phyloP scores from a whole-genome alignment of 140 eudicot genomes.

The Cichorium intybus region DNA sequence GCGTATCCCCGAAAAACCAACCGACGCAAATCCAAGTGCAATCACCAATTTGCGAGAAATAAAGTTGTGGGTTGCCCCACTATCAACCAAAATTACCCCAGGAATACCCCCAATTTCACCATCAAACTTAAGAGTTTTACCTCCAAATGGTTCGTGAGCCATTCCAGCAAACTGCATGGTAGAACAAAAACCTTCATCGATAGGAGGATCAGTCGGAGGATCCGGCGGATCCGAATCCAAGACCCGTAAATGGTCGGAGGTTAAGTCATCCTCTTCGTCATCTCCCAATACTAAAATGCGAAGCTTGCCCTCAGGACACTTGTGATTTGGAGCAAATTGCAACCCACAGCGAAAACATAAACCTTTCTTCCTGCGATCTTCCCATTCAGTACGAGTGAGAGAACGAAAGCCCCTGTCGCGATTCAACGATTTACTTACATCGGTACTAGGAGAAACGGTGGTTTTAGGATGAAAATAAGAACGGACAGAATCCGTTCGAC shows the following conservation, averaged over 20 bases:
- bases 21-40: not conserved
- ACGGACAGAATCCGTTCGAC: too few relatives aligned
- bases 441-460: too few relatives aligned
- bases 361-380: not conserved
- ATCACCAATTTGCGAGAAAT: not conserved
- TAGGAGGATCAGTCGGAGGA: too few relatives aligned
- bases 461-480: too few relatives aligned
- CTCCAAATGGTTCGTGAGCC: too few relatives aligned
- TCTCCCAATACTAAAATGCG: not conserved
- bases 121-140: not conserved
- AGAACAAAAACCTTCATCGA: not conserved
- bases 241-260: too few relatives aligned
- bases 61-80: not conserved
- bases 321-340: not conserved
- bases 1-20: not conserved
- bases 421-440: too few relatives aligned
- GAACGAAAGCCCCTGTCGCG: conserved; percentile 29
- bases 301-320: not conserved
- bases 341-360: not conserved
- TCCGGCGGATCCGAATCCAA: too few relatives aligned
- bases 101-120: not conserved
- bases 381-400: conserved; percentile 34
- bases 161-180: not conserved
- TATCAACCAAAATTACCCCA: not conserved
- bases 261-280: too few relatives aligned